A percentile compares a stretch with the other conserved stretches of the same genome.
Conservation (phyloP, 1,284 basidiomycete genomes). For the Ustilago esculenta region DNA sequence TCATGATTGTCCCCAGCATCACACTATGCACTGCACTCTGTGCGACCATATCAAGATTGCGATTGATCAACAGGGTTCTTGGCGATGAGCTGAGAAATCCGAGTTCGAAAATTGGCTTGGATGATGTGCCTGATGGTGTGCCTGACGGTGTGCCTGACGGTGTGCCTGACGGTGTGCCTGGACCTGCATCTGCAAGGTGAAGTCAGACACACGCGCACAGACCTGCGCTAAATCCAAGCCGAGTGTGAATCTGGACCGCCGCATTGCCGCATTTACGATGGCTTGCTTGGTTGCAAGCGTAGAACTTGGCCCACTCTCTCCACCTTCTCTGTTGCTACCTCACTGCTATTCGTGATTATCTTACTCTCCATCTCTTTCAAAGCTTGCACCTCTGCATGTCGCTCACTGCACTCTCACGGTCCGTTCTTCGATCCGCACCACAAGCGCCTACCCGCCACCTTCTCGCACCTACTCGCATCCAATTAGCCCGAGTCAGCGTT, state of each 20-base stretch:
- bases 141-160: not conserved
- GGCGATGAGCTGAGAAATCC: not conserved
- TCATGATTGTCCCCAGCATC: not conserved
- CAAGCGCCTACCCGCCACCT: conserved; percentile 7
- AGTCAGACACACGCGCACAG: conserved; percentile 16
- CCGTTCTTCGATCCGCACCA: conserved; percentile 11
- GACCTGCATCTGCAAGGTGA: conserved; percentile 10
- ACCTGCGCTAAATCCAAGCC: too few species aligned
- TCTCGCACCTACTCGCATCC: not conserved
- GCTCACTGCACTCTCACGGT: conserved; percentile 20
- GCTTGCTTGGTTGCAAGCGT: not conserved
- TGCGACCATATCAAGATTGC: too few species aligned
- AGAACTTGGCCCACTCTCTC: not conserved
- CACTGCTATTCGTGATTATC: too few species aligned
- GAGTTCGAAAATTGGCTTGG: not conserved
- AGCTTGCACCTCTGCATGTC: conserved; percentile 22
- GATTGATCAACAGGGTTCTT: too few species aligned
- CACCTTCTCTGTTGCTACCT: conserved; percentile 1
- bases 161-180: too few species aligned
- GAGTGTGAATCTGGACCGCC: too few species aligned
- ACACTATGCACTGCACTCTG: too few species aligned
- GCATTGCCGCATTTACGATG: not conserved
- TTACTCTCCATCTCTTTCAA: not conserved
- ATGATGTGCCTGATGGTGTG: not conserved
- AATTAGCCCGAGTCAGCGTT: not conserved